Evolutionary conservation across 345 rosid species (phyloP), one percentile per base, ranked within the genome.

Genomic region (Populus simonii): DNA sequence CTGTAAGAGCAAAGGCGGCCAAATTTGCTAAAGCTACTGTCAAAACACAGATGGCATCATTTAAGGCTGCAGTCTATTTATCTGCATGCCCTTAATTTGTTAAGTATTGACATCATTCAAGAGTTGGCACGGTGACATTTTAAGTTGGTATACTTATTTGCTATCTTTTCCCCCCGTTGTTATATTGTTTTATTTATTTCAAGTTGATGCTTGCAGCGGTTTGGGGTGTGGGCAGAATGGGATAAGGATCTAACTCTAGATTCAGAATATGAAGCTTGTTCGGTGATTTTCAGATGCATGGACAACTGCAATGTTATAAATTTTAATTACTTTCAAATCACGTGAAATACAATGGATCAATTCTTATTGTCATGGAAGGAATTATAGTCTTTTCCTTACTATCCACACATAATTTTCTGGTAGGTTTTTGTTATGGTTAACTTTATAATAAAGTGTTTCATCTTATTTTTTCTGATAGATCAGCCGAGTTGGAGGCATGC

Each of bases 161-260:
- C 27, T 45, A 17, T 33, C 20, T 17, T 51, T 51, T 13, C 12
- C 33, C 20, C 18, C 22, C 27, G 35, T 68, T 39, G 17, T 68
- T 43, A 74, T 53, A 49, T 59, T 74, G 39, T 39, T 41, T 63
- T 29, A 71, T 72, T 47, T 55, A 23, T 17, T 71, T 47, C 15
- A 25, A 66, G 70, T 66, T 76, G 75, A 78, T 80, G 39, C 71
- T 86, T 90, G 83, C 88, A 93, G 99, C 96, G 97, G 39, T 92
- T 80, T 89, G 99, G 99, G 83, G 88, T 95, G 66, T 95, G 99
- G 99, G 99, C 96, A 73, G 93, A 92, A 82, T 95, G 99, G 98
- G 86, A 80, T 70, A 87, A 84, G 82, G 90, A 95, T 87, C 88
- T 91, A 82, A 92, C 99, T 79, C 92, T 93, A 41, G 93, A 95